Base-by-base conservation (phyloP, 345 rosid genomes). In the Euphorbia tirucalli region DNA sequence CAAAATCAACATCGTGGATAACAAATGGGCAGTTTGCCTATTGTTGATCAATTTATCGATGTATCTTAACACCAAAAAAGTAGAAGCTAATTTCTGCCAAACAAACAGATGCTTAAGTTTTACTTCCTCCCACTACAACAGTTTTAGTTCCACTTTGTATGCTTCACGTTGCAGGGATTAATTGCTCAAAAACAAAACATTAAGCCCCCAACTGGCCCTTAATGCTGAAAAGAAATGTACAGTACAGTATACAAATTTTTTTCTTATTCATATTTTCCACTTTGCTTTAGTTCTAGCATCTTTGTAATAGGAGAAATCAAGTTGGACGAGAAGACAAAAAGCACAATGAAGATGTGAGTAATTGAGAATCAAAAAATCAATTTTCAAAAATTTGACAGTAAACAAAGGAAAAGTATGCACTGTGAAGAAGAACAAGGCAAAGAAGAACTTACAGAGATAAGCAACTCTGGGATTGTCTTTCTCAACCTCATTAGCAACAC, bases 401-500 rank as follows among this genome's bases (percentile, higher is more conserved):
- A 43, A 43, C 14, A 43, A 43, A 43, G 48, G 14, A 43, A 13
- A 7, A 49, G 54, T 49, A 49, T 15, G 57, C 16, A 52, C 1
- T 4, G 25, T 4, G 10, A 52, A 22, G 57, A 21, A 56, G 4
- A 56, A 25, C 15, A 54, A 71, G 69, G 7, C 3, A 7, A 35
- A 35, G 39, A 35, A 35, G n/a, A 61, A 35, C 87, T 78, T 77
- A 95, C 99, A 93, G 63, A 95, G 90, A 79, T 93, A 89, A 8
- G 97, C 98, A 67, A 96, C 97, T 64, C 98, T 81, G 0, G 85
- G 83, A 61, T 96, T 93, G 0, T 90, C 90, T 32, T 66, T 0
- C 71, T 93, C 83, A 39, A 96, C 78, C 64, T 91, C 99, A 79
- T 93, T 96, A 65, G 98, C 99, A 0, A 91, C 99, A 13, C 99